Percentiles rank a stretch among this genome's conserved stretches.
These are phyloP conservation scores for Alnus glutinosa DNA, from an alignment of 306 rosid genomes.

Conservation along the genomic window DNA sequence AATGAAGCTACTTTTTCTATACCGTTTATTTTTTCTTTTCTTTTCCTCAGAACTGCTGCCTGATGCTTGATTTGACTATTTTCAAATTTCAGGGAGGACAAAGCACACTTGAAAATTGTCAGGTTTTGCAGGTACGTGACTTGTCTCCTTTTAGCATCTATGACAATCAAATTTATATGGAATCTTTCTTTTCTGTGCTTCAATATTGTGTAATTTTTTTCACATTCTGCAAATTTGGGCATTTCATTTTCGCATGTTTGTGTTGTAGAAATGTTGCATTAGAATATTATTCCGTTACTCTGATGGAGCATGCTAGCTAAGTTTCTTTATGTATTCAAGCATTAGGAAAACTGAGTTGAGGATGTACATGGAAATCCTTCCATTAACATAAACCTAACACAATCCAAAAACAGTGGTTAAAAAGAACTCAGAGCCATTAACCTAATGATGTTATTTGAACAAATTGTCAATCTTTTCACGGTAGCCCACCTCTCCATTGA, in stretches of 20 bases:
- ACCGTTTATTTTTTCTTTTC: slow-evolving; percentile 14
- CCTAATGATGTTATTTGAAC: no score
- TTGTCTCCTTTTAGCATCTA: slow-evolving; percentile 1
- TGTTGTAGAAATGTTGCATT: neutral
- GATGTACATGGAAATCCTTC: neutral
- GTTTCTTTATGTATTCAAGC: neutral
- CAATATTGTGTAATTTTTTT: neutral
- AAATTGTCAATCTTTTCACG: no score
- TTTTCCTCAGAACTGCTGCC: neutral
- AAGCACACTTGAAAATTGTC: slow-evolving; percentile 91
- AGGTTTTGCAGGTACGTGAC: slow-evolving; percentile 73
- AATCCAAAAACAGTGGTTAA: no score
- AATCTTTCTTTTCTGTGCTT: slow-evolving; percentile 14
- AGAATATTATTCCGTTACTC: neutral
- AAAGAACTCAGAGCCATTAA: no score
- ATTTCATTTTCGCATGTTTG: neutral
- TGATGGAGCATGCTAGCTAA: neutral
- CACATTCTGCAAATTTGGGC: neutral
- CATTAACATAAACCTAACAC: no score
- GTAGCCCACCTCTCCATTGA: no score
- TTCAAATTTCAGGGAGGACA: slow-evolving; percentile 77
- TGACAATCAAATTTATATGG: neutral
- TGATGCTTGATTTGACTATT: slow-evolving; percentile 34
- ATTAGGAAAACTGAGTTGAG: neutral
- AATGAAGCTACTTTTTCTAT: neutral